Evolutionary conservation across 2,329 filamentous ascomycete species (phyloP), one percentile per base, ranked within the genome.

Genomic region (Ceratocystis ficicola): DNA sequence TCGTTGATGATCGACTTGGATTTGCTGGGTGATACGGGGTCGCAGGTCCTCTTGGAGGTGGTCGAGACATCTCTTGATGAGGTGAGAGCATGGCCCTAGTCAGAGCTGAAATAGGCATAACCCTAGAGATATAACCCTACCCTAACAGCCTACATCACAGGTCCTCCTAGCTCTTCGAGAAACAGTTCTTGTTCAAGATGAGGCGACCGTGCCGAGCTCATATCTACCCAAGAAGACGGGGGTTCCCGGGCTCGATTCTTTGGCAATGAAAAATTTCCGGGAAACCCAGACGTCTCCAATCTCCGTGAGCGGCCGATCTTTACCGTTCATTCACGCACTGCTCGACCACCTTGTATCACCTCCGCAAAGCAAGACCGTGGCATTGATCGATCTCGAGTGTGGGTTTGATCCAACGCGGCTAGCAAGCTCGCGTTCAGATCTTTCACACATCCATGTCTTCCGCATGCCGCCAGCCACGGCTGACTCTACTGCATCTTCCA

Each of bases 11-110:
- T 59, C 25, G 66, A 30, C 63, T 75, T 76, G 72, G 72, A 74
- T 67, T 68, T 70, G 4, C 77, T 78, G 65, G 75, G 74, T 61
- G 73, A 73, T 30, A 74, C 77, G 5, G 83, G 84, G 22, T 75
- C 75, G 52, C 72, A 78, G 67, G 65, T 86, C 65, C 72, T 87
- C 61, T 76, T 73, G 2, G 82, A 86, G 71, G 74, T 85, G 63
- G 81, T 83, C 70, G 80, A 83, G 72, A 76, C 74, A 68, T 84
- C 76, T 72, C 74, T 86, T 50, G 82, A 86, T 71, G 80, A 85
- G 78, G 84, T 86, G 71, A 75, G 72, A 75, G 77, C 74, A 67
- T 50, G 59, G 62, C 36, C 65, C 20, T 22, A 46, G 50, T 44
- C 46, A 15, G 36, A 7, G 44, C 68, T 50, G 69, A 68, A 67